Evolutionary conservation across 1,284 basidiomycete species (phyloP).

Genomic region (Ceratobasidium sp.): DNA sequence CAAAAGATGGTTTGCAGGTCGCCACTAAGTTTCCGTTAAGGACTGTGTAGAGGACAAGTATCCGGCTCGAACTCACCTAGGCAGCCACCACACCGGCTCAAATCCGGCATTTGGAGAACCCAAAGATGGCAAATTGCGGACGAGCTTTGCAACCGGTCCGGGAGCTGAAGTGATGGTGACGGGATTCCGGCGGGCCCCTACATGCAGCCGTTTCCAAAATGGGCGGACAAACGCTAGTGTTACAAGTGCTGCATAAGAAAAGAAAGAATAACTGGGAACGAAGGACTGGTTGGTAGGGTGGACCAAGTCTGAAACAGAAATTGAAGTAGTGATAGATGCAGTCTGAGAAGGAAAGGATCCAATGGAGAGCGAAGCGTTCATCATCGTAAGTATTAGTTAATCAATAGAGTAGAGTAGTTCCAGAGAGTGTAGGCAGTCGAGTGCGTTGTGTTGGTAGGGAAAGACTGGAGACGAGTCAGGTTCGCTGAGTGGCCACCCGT

Average conservation of each 20-base stretch:
- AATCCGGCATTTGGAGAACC: conserved; percentile 20
- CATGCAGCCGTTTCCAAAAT: conserved; percentile 14
- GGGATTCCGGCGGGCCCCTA: conserved; percentile 9
- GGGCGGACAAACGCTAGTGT: neutral
- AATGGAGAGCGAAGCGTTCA: conserved; percentile 23
- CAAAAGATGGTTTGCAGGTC: conserved; percentile 55
- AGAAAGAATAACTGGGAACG: conserved; percentile 12
- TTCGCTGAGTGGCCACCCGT: conserved; percentile 7
- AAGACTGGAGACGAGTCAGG: conserved; percentile 20
- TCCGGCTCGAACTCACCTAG: conserved; percentile 10
- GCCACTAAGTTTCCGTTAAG: conserved; percentile 47
- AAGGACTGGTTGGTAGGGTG: conserved; percentile 14
- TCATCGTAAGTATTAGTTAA: conserved; percentile 30
- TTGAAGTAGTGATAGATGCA: neutral
- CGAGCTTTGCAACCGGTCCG: conserved; percentile 14
- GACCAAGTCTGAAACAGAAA: conserved; percentile 13
- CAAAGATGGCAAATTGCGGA: conserved; percentile 24
- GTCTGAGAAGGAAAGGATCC: conserved; percentile 22
- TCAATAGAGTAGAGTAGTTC: neutral
- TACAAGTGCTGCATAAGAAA: conserved; percentile 13
- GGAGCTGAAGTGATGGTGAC: conserved; percentile 31
- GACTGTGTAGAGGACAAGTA: neutral
- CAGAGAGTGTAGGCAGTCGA: conserved; percentile 29
- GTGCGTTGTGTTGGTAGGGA: conserved; percentile 13
- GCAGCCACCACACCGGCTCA: conserved; percentile 41